Percentiles rank a stretch among this genome's conserved stretches.
Evolutionary conservation across 2,329 filamentous ascomycete species (phyloP).

Genomic region (Fusarium nygamai): DNA sequence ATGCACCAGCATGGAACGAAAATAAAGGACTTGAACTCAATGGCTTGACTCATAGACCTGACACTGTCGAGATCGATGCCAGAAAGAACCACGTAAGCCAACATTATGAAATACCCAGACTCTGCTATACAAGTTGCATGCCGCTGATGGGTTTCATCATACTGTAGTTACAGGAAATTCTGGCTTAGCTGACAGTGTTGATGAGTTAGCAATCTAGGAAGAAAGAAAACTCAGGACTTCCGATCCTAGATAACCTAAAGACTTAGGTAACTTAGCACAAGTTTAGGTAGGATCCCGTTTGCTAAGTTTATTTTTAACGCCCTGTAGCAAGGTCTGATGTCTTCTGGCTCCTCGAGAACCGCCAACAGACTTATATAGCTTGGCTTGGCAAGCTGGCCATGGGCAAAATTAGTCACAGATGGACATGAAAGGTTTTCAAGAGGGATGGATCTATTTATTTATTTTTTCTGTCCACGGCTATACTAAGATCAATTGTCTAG

Average conservation of each 20-base stretch:
- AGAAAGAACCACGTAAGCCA: background rate
- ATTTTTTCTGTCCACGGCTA: slow-evolving; percentile 39
- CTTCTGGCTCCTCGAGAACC: background rate
- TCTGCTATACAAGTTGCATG: background rate
- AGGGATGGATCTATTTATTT: slow-evolving; percentile 39
- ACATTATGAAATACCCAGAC: slow-evolving; percentile 3
- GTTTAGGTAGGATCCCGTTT: background rate
- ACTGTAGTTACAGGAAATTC: too few species aligned
- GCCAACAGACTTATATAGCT: background rate
- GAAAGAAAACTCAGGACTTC: background rate
- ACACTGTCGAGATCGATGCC: background rate
- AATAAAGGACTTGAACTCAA: background rate
- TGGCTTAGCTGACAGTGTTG: too few species aligned
- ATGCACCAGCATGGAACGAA: background rate
- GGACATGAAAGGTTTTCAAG: slow-evolving; percentile 9
- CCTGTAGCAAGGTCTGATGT: background rate
- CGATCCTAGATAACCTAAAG: background rate
- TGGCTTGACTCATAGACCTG: background rate
- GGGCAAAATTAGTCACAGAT: background rate
- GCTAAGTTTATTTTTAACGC: background rate
- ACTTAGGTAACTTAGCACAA: background rate
- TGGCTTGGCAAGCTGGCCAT: background rate
- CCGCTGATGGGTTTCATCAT: too few species aligned
- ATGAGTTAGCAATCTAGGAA: too few species aligned
- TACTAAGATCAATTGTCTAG: slow-evolving; percentile 38